Evolutionary conservation across 768 basidiomycete species (phyloP), one percentile per base, ranked within the genome.

Genomic region (Calocera viscosa): DNA sequence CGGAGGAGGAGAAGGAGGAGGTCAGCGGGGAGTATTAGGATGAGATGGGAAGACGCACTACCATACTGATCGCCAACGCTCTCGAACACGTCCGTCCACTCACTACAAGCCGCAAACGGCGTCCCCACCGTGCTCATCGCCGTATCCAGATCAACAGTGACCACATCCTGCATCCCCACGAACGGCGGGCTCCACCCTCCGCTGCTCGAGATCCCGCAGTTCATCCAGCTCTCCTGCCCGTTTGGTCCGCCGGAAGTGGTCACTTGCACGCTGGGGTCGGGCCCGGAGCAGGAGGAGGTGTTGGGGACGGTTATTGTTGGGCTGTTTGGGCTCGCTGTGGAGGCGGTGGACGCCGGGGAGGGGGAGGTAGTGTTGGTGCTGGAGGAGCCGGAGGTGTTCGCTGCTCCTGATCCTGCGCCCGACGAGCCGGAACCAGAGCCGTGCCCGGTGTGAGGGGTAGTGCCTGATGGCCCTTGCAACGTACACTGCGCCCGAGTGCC

Each of bases 121-220:
- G 40, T 65, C 65, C 65, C 39, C 22, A 32, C 65, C 38, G 40
- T 65, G 28, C 40, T 49, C 40, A 65, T 26, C 65, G 40, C 28
- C 40, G 65, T 40, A 11, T 24, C 41, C 28, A 65, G 30, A 8
- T 43, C 30, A 7, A 40, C 47, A 19, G 40, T 65, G 32, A 76
- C 70, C 69, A 79, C 73, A 65, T 88, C 81, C 40, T 78, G 65
- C 11, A 89, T 71, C 8, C 74, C 74, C 66, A 94, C 76, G 66
- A 75, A 73, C 17, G 90, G 89, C 19, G 92, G 90, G 63, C 76
- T 82, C 91, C 91, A 94, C 33, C 87, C 88, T 35, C 73, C 73
- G 34, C 70, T 73, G 43, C 67, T 67, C 49, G 81, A 78, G 66
- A 93, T 74, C 47, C 89, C 90, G 72, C 91, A 93, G 77, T 89